phyloP scores from a whole-genome alignment of 192 early-diverging fungal species.

The Umbelopsis vinacea region DNA sequence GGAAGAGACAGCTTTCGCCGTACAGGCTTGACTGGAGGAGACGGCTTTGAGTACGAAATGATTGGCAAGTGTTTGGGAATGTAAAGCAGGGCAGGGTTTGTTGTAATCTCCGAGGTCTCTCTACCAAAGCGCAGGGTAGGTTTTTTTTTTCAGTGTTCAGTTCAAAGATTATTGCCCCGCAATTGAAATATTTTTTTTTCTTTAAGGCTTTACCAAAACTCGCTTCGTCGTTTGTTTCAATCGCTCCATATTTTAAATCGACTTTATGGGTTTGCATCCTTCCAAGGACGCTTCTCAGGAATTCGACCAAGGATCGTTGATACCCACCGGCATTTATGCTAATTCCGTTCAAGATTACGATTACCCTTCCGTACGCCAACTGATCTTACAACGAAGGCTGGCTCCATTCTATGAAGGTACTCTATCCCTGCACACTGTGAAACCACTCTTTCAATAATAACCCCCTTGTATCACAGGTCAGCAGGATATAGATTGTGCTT shows the following conservation, averaged over 20 bases:
- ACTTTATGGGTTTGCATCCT: conserved; percentile 18
- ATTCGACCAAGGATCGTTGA: conserved; percentile 26
- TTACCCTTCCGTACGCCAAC: conserved; percentile 14
- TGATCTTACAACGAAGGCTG: conserved; percentile 24
- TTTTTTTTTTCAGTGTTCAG: neutral
- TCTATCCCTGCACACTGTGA: neutral
- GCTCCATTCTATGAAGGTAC: conserved; percentile 40
- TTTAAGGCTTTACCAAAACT: too few species aligned
- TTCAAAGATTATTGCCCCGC: neutral
- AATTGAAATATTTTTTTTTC: neutral
- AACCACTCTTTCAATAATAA: neutral
- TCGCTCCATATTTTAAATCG: too few species aligned
- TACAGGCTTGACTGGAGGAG: conserved; percentile 24
- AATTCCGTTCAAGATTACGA: conserved; percentile 26
- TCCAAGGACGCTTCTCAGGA: conserved; percentile 7
- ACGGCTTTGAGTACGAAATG: conserved; percentile 22
- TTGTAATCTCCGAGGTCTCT: neutral
- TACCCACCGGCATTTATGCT: conserved; percentile 35
- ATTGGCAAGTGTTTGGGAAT: conserved; percentile 8
- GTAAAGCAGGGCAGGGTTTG: neutral
- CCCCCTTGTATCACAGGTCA: neutral
- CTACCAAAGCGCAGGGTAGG: too few species aligned
- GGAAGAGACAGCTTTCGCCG: conserved; percentile 27
- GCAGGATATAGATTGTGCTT: neutral
- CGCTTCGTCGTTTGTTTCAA: too few species aligned